Percentiles rank a stretch among this genome's conserved stretches.
Conservation (phyloP, 2,329 filamentous ascomycete genomes). For the Alternaria sp. region DNA sequence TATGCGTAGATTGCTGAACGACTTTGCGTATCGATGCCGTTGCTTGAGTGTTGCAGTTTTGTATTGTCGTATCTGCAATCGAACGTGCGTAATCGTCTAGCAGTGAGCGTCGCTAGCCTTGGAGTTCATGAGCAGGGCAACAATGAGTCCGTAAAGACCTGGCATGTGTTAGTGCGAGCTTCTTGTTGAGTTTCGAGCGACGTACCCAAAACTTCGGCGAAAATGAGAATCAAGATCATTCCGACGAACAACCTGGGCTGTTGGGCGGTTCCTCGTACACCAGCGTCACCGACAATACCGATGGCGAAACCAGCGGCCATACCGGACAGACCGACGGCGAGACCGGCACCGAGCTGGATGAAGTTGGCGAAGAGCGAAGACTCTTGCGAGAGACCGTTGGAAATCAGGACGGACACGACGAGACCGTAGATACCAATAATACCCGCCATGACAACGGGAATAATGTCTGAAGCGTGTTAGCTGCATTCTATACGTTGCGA, state of each 20-base stretch:
- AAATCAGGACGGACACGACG: constrained; percentile 61
- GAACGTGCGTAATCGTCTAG: constrained; percentile 14
- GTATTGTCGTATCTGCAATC: constrained; percentile 41
- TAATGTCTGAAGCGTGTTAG: constrained; percentile 74
- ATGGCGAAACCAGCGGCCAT: constrained; percentile 85
- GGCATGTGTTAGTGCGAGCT: constrained; percentile 6
- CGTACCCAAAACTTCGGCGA: constrained; percentile 96
- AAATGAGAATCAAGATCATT: constrained; percentile 99
- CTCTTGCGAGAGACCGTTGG: constrained; percentile 57
- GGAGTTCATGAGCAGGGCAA: constrained; percentile 99
- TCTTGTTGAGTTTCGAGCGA: constrained; percentile 19
- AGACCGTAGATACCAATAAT: constrained; percentile 94
- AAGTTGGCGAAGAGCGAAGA: constrained; percentile 58
- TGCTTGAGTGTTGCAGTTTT: constrained; percentile 33
- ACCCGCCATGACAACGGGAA: constrained; percentile 99
- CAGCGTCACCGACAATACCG: constrained; percentile 73
- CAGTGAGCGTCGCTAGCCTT: constrained; percentile 60
- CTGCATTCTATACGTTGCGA: background rate
- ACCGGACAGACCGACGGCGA: constrained; percentile 77
- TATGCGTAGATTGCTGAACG: constrained; percentile 22
- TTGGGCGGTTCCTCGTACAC: constrained; percentile 85
- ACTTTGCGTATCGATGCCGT: constrained; percentile 20
- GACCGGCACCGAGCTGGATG: constrained; percentile 61
- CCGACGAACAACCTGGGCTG: constrained; percentile 89
- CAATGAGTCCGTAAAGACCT: constrained; percentile 99